phyloP scores from a whole-genome alignment of 805 yeast genomes.

The Wickerhamomyces chambardii region DNA sequence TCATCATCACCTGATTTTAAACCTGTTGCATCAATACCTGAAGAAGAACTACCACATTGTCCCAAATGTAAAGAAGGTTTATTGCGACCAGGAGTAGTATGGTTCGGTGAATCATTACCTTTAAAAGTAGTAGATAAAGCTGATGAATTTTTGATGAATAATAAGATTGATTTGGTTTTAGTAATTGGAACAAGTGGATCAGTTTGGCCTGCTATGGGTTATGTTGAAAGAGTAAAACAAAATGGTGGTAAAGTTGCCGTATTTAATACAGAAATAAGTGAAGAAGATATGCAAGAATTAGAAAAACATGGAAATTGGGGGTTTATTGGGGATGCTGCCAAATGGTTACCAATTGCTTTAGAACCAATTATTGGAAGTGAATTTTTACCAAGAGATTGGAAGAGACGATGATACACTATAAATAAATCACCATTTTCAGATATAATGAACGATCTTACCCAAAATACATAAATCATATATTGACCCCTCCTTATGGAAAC shows the following conservation, averaged over 20 bases:
- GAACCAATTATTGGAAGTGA: constrained; percentile 35
- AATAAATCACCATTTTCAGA: too few species aligned
- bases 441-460: too few species aligned
- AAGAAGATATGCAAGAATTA: constrained; percentile 30
- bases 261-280: constrained; percentile 56
- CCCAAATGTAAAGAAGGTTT: constrained; percentile 63
- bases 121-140: constrained; percentile 51
- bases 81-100: constrained; percentile 83
- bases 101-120: constrained; percentile 91
- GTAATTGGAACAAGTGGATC: constrained; percentile 83
- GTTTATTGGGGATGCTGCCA: constrained; percentile 75
- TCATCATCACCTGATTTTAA: constrained; percentile 32
- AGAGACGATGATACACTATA: constrained; percentile 2
- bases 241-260: constrained; percentile 81
- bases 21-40: constrained; percentile 40
- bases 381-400: constrained; percentile 18
- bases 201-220: constrained; percentile 91
- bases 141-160: constrained; percentile 53
- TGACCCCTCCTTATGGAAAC: too few species aligned
- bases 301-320: constrained; percentile 50
- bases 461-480: too few species aligned
- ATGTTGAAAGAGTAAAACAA: constrained; percentile 64
- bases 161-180: constrained; percentile 58
- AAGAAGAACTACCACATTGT: constrained; percentile 58
- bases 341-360: constrained; percentile 56